Conservation (phyloP, 257 asterid species). For the Rauvolfia tetraphylla region DNA sequence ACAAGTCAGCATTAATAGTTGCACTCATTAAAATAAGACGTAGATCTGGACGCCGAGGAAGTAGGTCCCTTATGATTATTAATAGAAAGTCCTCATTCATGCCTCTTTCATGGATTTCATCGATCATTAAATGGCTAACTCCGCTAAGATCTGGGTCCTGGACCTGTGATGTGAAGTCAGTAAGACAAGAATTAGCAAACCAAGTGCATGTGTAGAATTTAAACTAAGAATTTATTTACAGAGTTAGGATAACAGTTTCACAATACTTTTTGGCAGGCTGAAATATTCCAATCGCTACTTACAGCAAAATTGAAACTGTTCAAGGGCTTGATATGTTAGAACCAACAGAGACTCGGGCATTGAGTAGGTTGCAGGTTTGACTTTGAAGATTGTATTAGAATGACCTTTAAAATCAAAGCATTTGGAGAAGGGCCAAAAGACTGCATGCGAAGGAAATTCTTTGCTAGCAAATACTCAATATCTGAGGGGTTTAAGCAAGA, state of each 20-base stretch:
- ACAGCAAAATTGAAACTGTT: not conserved
- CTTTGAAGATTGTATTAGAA: not conserved
- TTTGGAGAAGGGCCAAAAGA: too few relatives aligned
- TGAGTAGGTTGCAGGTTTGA: not conserved
- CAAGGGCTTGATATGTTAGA: not conserved
- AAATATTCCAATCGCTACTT: not conserved
- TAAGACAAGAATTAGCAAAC: constrained; percentile 16
- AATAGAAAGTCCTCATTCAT: constrained; percentile 92
- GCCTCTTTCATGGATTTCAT: constrained; percentile 99
- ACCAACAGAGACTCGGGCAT: not conserved
- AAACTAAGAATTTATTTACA: not conserved
- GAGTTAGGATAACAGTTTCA: too few relatives aligned
- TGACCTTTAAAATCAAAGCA: not conserved
- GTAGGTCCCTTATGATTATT: constrained; percentile 77
- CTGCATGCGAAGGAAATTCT: not conserved
- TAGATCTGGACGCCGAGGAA: constrained; percentile 91
- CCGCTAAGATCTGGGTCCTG: constrained; percentile 77
- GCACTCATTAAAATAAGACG: constrained; percentile 98
- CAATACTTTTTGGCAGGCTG: not conserved
- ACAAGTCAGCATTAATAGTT: constrained; percentile 87
- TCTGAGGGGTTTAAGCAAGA: not conserved
- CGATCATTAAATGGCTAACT: constrained; percentile 82
- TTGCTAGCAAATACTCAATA: not conserved
- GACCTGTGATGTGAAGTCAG: constrained; percentile 38
- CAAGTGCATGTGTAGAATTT: not conserved